Conservation (phyloP, 2,329 filamentous ascomycete species). For the Coniella vitis region DNA sequence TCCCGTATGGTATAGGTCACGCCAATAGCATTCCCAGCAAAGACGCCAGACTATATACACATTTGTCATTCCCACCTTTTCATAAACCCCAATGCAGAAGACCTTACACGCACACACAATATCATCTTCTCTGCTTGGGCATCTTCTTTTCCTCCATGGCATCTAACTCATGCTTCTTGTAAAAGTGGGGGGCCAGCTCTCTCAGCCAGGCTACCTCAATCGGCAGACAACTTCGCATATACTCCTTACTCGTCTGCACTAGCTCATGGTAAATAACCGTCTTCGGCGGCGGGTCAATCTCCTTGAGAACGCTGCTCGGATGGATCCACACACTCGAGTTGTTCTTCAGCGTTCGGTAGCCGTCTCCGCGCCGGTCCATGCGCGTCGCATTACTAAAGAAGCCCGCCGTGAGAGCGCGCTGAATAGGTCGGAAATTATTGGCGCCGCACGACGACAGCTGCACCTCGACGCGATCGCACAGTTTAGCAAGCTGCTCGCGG, state of each 20-base stretch:
- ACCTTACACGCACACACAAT: neutral
- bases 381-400: slow-evolving; percentile 93
- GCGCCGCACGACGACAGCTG: slow-evolving; percentile 61
- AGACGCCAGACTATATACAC: too few species aligned
- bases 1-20: too few species aligned
- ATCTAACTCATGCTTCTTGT: slow-evolving; percentile 87
- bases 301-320: slow-evolving; percentile 74
- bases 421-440: slow-evolving; percentile 68
- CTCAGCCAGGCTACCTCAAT: slow-evolving; percentile 78
- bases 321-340: slow-evolving; percentile 87
- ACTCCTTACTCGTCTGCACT: slow-evolving; percentile 81
- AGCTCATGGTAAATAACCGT: slow-evolving; percentile 85
- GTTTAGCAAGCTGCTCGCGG: slow-evolving; percentile 81
- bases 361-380: slow-evolving; percentile 75
- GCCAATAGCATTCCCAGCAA: too few species aligned
- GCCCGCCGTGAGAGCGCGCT: slow-evolving; percentile 80
- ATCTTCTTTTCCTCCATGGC: slow-evolving; percentile 70
- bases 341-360: slow-evolving; percentile 87
- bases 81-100: too few species aligned
- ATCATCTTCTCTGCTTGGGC: slow-evolving; percentile 25
- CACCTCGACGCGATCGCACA: slow-evolving; percentile 92
- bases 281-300: slow-evolving; percentile 66
- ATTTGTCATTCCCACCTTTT: too few species aligned
- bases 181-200: slow-evolving; percentile 89
- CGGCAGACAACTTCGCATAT: slow-evolving; percentile 82